Conservation (phyloP, 2,329 filamentous ascomycete genomes). For the Pseudonectria foliicola region DNA sequence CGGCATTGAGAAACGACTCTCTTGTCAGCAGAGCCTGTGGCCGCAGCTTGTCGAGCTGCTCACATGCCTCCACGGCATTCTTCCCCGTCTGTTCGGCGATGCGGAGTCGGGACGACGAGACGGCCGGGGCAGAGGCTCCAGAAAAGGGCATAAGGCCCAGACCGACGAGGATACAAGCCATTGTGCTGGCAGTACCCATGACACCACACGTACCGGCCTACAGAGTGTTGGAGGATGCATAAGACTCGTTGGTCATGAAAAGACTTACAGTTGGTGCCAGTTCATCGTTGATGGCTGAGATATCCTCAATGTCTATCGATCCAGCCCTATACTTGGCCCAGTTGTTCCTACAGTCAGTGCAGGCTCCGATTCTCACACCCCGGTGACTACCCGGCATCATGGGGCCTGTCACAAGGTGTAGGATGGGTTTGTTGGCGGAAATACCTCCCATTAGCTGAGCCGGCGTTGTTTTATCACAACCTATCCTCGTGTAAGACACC, state of each 20-base stretch:
- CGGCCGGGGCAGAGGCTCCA: slow-evolving; percentile 71
- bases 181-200: slow-evolving; percentile 89
- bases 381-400: slow-evolving; percentile 68
- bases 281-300: slow-evolving; percentile 63
- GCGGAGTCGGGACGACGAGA: slow-evolving; percentile 70
- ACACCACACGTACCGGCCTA: slow-evolving; percentile 74
- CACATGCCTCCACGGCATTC: slow-evolving; percentile 59
- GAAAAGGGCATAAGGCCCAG: slow-evolving; percentile 75
- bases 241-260: not conserved
- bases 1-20: slow-evolving; percentile 73
- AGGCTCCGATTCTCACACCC: slow-evolving; percentile 61
- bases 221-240: not conserved
- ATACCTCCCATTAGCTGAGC: slow-evolving; percentile 71
- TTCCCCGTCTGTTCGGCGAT: slow-evolving; percentile 69
- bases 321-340: slow-evolving; percentile 65
- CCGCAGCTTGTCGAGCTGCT: slow-evolving; percentile 58
- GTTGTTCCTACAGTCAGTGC: slow-evolving; percentile 67
- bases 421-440: slow-evolving; percentile 63
- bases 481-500: slow-evolving; percentile 26
- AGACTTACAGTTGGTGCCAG: slow-evolving; percentile 57
- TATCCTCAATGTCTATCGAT: slow-evolving; percentile 63
- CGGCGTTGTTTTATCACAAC: slow-evolving; percentile 68
- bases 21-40: slow-evolving; percentile 66
- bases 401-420: slow-evolving; percentile 63
- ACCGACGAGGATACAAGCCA: slow-evolving; percentile 76